Evolutionary conservation across 495 filamentous ascomycete genomes (phyloP).

Genomic region (Podospora pseudoanserina): DNA sequence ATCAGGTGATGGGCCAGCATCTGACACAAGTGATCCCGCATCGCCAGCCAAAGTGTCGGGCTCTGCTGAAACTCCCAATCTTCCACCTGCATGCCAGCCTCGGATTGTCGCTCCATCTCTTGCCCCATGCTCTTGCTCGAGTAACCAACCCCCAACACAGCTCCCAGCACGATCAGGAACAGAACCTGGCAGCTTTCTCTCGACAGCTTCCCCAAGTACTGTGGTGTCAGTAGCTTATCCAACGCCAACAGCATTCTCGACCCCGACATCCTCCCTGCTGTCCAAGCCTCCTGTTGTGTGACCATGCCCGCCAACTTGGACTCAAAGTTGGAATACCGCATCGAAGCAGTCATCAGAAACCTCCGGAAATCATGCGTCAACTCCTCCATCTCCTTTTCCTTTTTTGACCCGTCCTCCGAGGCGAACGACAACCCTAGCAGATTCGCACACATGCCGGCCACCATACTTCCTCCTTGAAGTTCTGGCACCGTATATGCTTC

Average conservation of each 20-base stretch:
- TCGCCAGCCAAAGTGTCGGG: conserved; percentile 35
- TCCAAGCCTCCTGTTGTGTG: conserved; percentile 12
- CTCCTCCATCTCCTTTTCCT: conserved; percentile 12
- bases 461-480: conserved; percentile 25
- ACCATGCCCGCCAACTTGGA: not conserved
- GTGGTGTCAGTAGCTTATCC: conserved; percentile 31
- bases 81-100: conserved; percentile 5
- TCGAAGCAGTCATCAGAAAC: conserved; percentile 30
- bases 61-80: conserved; percentile 25
- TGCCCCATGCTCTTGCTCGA: not conserved
- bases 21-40: conserved; percentile 35
- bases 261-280: conserved; percentile 27
- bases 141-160: conserved; percentile 27
- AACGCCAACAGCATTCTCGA: conserved; percentile 28
- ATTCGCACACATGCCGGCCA: conserved; percentile 31
- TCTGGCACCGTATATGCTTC: conserved; percentile 23
- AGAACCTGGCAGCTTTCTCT: conserved; percentile 23
- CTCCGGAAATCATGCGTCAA: conserved; percentile 26
- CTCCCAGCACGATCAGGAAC: conserved; percentile 33
- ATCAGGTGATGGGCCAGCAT: conserved; percentile 37
- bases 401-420: conserved; percentile 13
- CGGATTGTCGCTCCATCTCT: conserved; percentile 4
- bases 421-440: conserved; percentile 28
- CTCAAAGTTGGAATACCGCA: conserved; percentile 11
- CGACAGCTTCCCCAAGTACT: conserved; percentile 22